These are phyloP conservation scores for Apiospora sp. DNA, from an alignment of 2,329 filamentous ascomycete genomes.

Conservation along the genomic window DNA sequence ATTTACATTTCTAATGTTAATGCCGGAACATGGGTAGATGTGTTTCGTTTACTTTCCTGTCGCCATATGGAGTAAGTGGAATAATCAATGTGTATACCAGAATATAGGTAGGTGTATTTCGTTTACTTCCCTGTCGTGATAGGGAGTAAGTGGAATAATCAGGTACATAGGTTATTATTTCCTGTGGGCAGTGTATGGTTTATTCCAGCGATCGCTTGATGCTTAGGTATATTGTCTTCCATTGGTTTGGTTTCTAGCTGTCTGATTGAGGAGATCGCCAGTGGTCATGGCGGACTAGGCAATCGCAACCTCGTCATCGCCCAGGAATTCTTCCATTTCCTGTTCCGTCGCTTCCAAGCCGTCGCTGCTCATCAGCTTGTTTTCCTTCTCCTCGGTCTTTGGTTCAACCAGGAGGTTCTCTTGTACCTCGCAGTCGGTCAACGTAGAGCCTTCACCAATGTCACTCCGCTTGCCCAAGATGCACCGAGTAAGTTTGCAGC, in stretches of 20 bases:
- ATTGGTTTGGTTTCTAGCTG: neutral
- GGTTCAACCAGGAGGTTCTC: slow-evolving; percentile 87
- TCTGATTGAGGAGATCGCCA: slow-evolving; percentile 23
- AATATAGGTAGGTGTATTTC: no score
- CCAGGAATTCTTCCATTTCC: slow-evolving; percentile 52
- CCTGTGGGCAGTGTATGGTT: no score
- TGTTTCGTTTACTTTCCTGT: no score
- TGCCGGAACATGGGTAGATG: no score
- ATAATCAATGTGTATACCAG: no score
- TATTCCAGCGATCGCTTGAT: neutral
- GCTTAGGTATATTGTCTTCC: neutral
- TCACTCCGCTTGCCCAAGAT: slow-evolving; percentile 83
- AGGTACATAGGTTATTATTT: no score
- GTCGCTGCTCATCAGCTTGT: slow-evolving; percentile 72
- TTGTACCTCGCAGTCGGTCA: slow-evolving; percentile 92
- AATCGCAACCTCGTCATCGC: slow-evolving; percentile 45
- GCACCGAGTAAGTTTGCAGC: slow-evolving; percentile 85
- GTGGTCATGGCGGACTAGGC: neutral
- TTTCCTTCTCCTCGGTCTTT: slow-evolving; percentile 73
- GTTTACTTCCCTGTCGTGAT: no score
- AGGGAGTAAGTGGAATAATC: no score
- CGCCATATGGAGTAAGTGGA: no score
- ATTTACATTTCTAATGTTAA: no score
- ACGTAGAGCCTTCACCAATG: slow-evolving; percentile 80
- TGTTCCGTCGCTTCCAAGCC: slow-evolving; percentile 70